Base-by-base conservation (phyloP, 495 filamentous ascomycete genomes). In the Sabuloglossum arenarium region DNA sequence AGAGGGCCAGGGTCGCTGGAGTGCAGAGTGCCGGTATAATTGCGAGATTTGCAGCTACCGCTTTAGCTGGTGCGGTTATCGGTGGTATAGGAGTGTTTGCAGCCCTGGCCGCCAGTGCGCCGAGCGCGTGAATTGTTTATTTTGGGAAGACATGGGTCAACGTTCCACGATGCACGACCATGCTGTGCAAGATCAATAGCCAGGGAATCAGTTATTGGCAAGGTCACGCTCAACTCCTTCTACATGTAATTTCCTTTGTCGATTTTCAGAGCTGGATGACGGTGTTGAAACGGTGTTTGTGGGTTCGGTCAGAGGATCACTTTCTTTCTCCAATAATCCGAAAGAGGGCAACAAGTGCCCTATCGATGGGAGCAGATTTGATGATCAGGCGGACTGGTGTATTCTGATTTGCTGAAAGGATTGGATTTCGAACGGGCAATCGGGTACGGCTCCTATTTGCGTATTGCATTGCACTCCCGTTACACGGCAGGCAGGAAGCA, bases 211-310 rank as follows among this genome's bases (percentile, higher is more conserved):
- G 14, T 8, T 49, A 28, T 49, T 24, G 25, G 21, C 21, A 28
- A 9, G 45, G 45, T 49, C 45, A 49, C 45, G 45, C 45, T 49
- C 45, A 28, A 24, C 45, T 49, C 45, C 45, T 24, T n/a, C 25
- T 25, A 49, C 10, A 24, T 49, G 21, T 49, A 49, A 49, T 49
- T 49, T 49, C 45, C 45, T 49, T 24, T 24, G 2, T 14, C 5
- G 23, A 49, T 28, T 6, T 24, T 49, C 21, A 24, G n/a, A 28
- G 45, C 8, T 49, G 45, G 45, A 28, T 49, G 45, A 49, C 45
- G 45, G 45, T 49, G 45, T 49, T 49, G 45, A 49, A 28, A 49
- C 45, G 45, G 45, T 49, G 45, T 49, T 49, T 28, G 45, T 25
- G 45, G 21, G 8, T 39, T 39, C 34, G 34, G 34, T 39, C 34